Conservation (phyloP, 768 basidiomycete species). For the Leccinum obscurum region DNA sequence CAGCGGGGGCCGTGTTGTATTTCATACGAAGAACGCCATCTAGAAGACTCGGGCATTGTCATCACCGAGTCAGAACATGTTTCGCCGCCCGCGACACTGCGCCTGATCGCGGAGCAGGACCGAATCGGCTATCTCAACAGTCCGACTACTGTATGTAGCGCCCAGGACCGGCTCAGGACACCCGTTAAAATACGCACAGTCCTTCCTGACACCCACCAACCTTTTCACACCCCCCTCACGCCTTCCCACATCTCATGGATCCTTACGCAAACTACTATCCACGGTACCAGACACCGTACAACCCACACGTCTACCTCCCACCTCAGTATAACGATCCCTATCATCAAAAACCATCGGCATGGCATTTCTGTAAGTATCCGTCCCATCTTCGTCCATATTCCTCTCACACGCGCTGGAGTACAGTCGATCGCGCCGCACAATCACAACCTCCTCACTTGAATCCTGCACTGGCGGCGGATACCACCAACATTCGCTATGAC, state of each 20-base stretch:
- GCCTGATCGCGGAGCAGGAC: conserved; percentile 8
- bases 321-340: conserved; percentile 18
- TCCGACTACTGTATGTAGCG: conserved; percentile 3
- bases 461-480: conserved; percentile 53
- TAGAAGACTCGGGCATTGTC: not conserved
- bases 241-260: conserved; percentile 19
- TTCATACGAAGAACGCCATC: not conserved
- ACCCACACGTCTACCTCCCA: conserved; percentile 33
- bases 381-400: not conserved
- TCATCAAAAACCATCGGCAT: conserved; percentile 12
- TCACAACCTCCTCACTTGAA: conserved; percentile 54
- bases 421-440: conserved; percentile 21
- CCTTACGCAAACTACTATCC: conserved; percentile 22
- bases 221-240: conserved; percentile 3
- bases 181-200: conserved; percentile 14
- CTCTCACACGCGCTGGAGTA: not conserved
- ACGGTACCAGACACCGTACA: conserved; percentile 30
- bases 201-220: not conserved
- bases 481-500: conserved; percentile 51
- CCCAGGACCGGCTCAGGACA: not conserved
- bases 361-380: conserved; percentile 17
- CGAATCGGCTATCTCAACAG: conserved; percentile 6
- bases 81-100: not conserved
- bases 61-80: not conserved
- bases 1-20: not conserved